These are phyloP conservation scores for Cornus suecica DNA, from an alignment of 148 eudicot species.

Conservation along the genomic window DNA sequence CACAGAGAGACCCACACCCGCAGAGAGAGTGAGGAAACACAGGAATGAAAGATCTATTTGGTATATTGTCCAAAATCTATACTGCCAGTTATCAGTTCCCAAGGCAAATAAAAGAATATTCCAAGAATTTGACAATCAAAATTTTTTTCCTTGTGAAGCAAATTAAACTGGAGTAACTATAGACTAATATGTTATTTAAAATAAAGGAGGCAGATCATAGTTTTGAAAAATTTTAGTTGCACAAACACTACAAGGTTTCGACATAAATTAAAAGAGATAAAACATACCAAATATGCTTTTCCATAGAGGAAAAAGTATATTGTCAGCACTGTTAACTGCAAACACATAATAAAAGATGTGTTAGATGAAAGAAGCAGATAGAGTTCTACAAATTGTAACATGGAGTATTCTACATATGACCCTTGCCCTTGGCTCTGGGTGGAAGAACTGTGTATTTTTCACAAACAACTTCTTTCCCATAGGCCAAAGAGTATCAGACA, in stretches of 20 bases:
- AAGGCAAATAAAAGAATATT: neutral
- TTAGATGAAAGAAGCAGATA: neutral
- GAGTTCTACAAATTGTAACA: neutral
- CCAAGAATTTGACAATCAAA: no score
- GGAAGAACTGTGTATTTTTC: neutral
- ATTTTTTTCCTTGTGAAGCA: no score
- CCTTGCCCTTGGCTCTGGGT: neutral
- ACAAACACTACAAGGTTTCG: neutral
- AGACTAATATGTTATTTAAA: neutral
- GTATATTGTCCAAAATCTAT: neutral
- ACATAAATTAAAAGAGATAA: neutral
- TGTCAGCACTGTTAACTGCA: conserved; percentile 98
- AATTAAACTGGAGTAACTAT: neutral
- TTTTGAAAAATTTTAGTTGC: neutral
- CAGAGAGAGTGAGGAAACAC: no score
- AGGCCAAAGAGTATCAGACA: neutral
- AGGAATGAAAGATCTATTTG: neutral
- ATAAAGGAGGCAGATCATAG: neutral
- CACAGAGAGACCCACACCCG: no score
- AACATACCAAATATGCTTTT: conserved; percentile 82
- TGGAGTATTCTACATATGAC: neutral
- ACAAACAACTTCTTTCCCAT: neutral
- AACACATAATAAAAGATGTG: conserved; percentile 8
- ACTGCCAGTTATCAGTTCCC: neutral
- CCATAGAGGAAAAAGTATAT: conserved; percentile 93